Conservation (phyloP, 208 protist species). For the Trypanosoma theileri region DNA sequence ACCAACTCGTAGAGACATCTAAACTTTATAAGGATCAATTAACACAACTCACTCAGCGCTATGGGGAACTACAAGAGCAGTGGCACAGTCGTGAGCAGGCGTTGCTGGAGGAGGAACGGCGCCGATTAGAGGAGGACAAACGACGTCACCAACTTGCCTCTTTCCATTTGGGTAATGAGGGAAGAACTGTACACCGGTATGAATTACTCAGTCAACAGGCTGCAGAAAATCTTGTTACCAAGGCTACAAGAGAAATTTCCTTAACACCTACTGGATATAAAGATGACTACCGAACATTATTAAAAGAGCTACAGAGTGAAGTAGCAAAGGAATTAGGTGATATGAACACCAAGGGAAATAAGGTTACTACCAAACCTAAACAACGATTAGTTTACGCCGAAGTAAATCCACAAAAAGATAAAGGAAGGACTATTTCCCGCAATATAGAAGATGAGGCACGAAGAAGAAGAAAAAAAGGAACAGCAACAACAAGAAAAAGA, state of each 20-base stretch:
- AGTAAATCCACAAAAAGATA: neutral
- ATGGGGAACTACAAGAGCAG: conserved; percentile 39
- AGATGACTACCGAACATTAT: conserved; percentile 4
- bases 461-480: neutral
- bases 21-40: conserved; percentile 50
- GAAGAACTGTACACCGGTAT: conserved; percentile 11
- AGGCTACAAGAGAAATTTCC: neutral
- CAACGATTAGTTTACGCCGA: conserved; percentile 21
- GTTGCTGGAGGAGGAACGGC: conserved; percentile 26
- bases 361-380: neutral
- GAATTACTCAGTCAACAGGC: conserved; percentile 20
- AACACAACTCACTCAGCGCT: conserved; percentile 35
- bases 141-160: conserved; percentile 14
- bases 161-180: conserved; percentile 2
- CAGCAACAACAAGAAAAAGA: neutral
- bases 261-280: neutral
- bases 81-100: conserved; percentile 36
- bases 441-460: neutral
- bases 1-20: conserved; percentile 32
- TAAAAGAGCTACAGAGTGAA: conserved; percentile 23
- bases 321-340: conserved; percentile 16
- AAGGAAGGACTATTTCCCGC: neutral
- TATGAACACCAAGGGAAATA: conserved; percentile 9
- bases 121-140: conserved; percentile 24
- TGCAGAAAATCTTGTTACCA: conserved; percentile 9